Percentiles rank a stretch among this genome's conserved stretches.
These are phyloP conservation scores for Neurospora crassa DNA, from an alignment of 2,329 filamentous ascomycete genomes.

Conservation along the genomic window DNA sequence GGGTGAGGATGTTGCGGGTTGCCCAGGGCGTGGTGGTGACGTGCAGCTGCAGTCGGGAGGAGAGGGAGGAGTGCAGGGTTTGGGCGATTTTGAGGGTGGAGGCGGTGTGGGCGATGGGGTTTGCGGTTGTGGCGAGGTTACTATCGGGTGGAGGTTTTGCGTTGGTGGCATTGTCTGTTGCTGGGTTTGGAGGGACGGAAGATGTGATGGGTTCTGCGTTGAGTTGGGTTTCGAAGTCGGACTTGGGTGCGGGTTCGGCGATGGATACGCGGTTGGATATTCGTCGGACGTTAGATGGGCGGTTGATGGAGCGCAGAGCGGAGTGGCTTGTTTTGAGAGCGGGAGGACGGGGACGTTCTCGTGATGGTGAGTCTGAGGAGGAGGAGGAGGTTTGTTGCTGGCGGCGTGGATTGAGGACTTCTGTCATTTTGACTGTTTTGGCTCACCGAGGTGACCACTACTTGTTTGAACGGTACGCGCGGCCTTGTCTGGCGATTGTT, in stretches of 20 bases:
- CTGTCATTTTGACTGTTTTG: conserved; percentile 10
- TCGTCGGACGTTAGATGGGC: conserved; percentile 7
- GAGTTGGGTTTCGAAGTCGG: neutral
- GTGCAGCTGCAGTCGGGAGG: conserved; percentile 8
- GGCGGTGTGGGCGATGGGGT: neutral
- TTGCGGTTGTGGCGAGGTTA: neutral
- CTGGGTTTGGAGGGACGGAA: neutral
- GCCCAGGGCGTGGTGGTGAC: conserved; percentile 17
- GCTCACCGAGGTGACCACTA: neutral
- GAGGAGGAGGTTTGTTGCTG: neutral
- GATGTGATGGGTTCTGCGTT: neutral
- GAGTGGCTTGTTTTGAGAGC: conserved; percentile 5
- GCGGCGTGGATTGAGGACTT: conserved; percentile 9
- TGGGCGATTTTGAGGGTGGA: neutral
- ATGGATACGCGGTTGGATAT: conserved; percentile 16
- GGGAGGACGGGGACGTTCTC: neutral
- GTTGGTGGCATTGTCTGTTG: neutral
- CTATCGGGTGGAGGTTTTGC: neutral
- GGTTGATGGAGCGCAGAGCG: conserved; percentile 10
- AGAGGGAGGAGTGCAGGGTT: neutral
- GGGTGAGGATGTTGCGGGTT: conserved; percentile 15
- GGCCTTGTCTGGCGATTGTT: neutral
- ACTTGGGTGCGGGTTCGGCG: conserved; percentile 1
- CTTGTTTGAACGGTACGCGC: neutral
- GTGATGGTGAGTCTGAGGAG: neutral